Percentiles rank a stretch among this genome's conserved stretches.
Conservation (phyloP, 1,284 basidiomycete species). For the Ceratobasidium sp. region DNA sequence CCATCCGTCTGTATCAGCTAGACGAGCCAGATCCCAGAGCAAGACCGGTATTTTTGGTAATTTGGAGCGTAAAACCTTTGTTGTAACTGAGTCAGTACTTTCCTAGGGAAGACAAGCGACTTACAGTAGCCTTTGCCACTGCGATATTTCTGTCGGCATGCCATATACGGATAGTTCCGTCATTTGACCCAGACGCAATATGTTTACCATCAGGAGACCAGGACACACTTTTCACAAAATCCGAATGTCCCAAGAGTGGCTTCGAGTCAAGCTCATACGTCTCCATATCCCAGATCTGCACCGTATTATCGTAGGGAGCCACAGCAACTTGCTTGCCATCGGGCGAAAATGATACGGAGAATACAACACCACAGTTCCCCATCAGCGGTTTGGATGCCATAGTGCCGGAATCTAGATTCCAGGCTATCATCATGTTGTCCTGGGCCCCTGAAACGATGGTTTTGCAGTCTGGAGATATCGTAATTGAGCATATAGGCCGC, state of each 20-base stretch:
- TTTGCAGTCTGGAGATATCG: slow-evolving; percentile 26
- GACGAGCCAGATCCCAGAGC: neutral
- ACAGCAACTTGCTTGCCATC: neutral
- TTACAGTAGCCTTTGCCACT: neutral
- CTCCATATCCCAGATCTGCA: slow-evolving; percentile 16
- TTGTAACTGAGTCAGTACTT: too few relatives aligned
- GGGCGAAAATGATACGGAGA: slow-evolving; percentile 10
- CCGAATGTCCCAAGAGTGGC: neutral
- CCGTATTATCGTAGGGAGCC: neutral
- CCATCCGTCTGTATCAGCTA: neutral
- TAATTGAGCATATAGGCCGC: slow-evolving; percentile 1
- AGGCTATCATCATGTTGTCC: slow-evolving; percentile 8
- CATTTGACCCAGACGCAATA: slow-evolving; percentile 11
- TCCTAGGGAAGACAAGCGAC: too few relatives aligned
- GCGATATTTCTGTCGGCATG: neutral
- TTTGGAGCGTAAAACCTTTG: neutral
- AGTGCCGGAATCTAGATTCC: neutral
- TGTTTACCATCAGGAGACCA: slow-evolving; percentile 6
- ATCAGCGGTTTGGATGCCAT: neutral
- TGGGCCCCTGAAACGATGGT: neutral
- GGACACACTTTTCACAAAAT: neutral
- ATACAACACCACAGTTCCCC: neutral
- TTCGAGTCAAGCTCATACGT: neutral
- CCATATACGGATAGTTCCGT: slow-evolving; percentile 22
- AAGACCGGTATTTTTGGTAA: neutral